Conservation (phyloP, 2,329 filamentous ascomycete genomes). For the Phoma sp. region DNA sequence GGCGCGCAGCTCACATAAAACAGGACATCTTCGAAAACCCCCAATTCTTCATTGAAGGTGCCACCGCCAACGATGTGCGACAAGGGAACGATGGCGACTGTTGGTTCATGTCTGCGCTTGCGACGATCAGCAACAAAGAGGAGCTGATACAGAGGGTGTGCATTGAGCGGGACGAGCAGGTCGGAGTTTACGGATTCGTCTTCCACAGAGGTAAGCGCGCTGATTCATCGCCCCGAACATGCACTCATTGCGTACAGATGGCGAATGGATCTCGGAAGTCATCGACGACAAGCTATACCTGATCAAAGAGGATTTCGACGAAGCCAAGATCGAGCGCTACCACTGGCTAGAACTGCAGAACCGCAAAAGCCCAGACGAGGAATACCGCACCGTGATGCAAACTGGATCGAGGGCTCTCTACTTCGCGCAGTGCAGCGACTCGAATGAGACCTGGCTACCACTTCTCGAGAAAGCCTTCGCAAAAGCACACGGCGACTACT, state of each 20-base stretch:
- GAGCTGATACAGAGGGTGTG: slow-evolving; percentile 76
- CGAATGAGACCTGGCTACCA: slow-evolving; percentile 83
- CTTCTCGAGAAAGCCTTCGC: slow-evolving; percentile 83
- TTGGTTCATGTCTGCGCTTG: slow-evolving; percentile 83
- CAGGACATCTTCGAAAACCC: slow-evolving; percentile 81
- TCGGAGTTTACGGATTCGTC: slow-evolving; percentile 86
- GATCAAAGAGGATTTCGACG: slow-evolving; percentile 81
- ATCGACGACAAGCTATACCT: slow-evolving; percentile 91
- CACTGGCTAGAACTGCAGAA: slow-evolving; percentile 75
- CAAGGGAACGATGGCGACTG: slow-evolving; percentile 83
- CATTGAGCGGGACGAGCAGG: slow-evolving; percentile 72
- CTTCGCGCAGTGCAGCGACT: slow-evolving; percentile 76
- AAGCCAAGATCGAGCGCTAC: slow-evolving; percentile 72
- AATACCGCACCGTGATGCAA: slow-evolving; percentile 72
- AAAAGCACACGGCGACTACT: slow-evolving; percentile 83
- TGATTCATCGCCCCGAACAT: slow-evolving; percentile 3
- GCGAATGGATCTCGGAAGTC: slow-evolving; percentile 90
- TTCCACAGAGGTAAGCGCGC: slow-evolving; percentile 68
- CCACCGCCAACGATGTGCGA: slow-evolving; percentile 77
- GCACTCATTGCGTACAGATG: slow-evolving; percentile 60
- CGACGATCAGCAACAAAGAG: slow-evolving; percentile 75
- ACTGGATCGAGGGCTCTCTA: slow-evolving; percentile 78
- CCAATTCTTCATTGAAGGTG: slow-evolving; percentile 78
- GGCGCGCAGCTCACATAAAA: slow-evolving; percentile 18
- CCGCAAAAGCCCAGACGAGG: slow-evolving; percentile 72